A percentile compares a stretch with the other conserved stretches of the same genome.
Conservation (phyloP, 768 basidiomycete species). For the Tremella fuciformis region DNA sequence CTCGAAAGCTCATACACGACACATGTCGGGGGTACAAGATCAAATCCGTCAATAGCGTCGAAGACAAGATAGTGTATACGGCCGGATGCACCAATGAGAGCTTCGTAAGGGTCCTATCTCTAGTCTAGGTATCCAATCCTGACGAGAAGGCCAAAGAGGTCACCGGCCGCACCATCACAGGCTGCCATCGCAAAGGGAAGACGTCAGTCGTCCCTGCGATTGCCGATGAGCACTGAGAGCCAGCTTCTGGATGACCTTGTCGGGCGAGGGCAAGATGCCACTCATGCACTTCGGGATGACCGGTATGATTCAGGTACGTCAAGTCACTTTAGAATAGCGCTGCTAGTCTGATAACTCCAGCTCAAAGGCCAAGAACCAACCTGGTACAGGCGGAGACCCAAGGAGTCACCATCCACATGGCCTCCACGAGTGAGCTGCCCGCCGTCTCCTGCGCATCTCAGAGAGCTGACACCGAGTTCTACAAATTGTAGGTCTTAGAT, state of each 20-base stretch:
- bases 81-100: conserved; percentile 58
- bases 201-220: conserved; percentile 26
- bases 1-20: conserved; percentile 59
- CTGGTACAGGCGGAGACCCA: conserved; percentile 48
- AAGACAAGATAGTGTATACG: conserved; percentile 65
- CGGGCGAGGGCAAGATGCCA: conserved; percentile 63
- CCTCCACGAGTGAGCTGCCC: conserved; percentile 44
- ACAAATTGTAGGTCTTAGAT: conserved; percentile 35
- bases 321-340: no score
- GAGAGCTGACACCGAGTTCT: conserved; percentile 28
- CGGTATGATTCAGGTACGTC: conserved; percentile 68
- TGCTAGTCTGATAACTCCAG: conserved; percentile 19
- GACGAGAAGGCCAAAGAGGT: conserved; percentile 59
- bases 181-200: conserved; percentile 52
- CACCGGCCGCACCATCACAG: conserved; percentile 46
- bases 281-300: conserved; percentile 84
- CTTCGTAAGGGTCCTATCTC: conserved; percentile 59
- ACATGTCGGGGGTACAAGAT: conserved; percentile 61
- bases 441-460: background rate
- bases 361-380: conserved; percentile 49
- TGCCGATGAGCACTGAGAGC: background rate
- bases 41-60: conserved; percentile 59
- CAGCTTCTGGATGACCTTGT: conserved; percentile 61
- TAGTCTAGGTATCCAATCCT: background rate
- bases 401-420: conserved; percentile 35